Evolutionary conservation across 768 basidiomycete genomes (phyloP).

Genomic region (Lepiota venenata): DNA sequence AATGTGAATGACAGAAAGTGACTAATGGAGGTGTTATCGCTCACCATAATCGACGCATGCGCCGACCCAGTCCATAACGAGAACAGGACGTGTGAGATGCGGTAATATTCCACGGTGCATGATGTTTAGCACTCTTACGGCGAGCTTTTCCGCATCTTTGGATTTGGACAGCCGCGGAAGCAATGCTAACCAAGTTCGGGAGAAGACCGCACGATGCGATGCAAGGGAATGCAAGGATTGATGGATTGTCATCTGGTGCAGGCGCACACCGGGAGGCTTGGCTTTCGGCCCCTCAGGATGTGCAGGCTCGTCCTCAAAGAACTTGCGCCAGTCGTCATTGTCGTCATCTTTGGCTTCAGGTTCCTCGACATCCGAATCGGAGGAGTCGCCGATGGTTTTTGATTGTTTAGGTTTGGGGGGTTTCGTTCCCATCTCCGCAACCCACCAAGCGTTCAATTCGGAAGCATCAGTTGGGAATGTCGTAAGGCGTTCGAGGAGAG

Average conservation of each 20-base stretch:
- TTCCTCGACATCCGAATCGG: slow-evolving; percentile 32
- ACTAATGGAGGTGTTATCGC: slow-evolving; percentile 17
- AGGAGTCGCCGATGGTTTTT: slow-evolving; percentile 31
- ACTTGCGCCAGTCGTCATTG: slow-evolving; percentile 73
- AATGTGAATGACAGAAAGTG: not conserved
- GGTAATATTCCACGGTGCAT: slow-evolving; percentile 86
- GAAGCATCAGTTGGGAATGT: slow-evolving; percentile 70
- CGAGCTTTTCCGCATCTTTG: slow-evolving; percentile 33
- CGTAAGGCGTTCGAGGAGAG: slow-evolving; percentile 60
- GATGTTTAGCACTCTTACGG: slow-evolving; percentile 63
- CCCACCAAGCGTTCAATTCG: slow-evolving; percentile 80
- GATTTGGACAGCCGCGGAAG: slow-evolving; percentile 53
- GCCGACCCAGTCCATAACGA: slow-evolving; percentile 92
- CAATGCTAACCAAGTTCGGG: slow-evolving; percentile 73
- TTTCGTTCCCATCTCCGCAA: slow-evolving; percentile 58
- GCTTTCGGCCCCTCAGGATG: slow-evolving; percentile 27
- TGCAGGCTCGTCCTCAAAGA: slow-evolving; percentile 66
- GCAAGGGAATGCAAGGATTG: slow-evolving; percentile 73
- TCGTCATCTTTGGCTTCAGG: slow-evolving; percentile 30
- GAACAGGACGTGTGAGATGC: slow-evolving; percentile 69
- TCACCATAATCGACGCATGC: slow-evolving; percentile 79
- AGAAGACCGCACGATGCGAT: slow-evolving; percentile 80
- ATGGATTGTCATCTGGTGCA: slow-evolving; percentile 67
- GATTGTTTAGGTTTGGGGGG: slow-evolving; percentile 47
- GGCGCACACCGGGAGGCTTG: slow-evolving; percentile 40